These are phyloP conservation scores for Gossypium lobatum DNA, from an alignment of 441 rosid species.

Conservation along the genomic window DNA sequence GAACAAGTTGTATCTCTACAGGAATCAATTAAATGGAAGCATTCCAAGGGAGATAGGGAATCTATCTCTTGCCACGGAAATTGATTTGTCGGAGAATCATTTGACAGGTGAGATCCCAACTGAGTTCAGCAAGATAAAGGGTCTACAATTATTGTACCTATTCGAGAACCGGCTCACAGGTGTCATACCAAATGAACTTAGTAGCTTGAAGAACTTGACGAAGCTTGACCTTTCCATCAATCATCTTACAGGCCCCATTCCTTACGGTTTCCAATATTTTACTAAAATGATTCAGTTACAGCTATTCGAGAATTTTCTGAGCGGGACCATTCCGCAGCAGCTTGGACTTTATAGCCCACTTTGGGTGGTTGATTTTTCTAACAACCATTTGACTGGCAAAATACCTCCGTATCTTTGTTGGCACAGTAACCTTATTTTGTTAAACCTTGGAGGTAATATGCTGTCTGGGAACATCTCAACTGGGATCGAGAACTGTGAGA, in stretches of 20 bases:
- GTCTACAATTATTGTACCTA: slow-evolving; percentile 55
- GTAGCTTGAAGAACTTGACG: slow-evolving; percentile 59
- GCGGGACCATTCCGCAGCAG: slow-evolving; percentile 63
- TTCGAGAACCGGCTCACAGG: slow-evolving; percentile 86
- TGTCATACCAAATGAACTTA: slow-evolving; percentile 67
- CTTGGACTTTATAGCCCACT: slow-evolving; percentile 73
- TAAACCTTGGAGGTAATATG: slow-evolving; percentile 68
- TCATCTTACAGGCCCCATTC: slow-evolving; percentile 70
- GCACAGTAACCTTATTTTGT: slow-evolving; percentile 53
- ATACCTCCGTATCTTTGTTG: slow-evolving; percentile 77
- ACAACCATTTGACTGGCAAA: slow-evolving; percentile 64
- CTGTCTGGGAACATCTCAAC: slow-evolving; percentile 67
- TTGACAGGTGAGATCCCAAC: slow-evolving; percentile 68
- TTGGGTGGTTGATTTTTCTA: slow-evolving; percentile 84
- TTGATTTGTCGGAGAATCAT: slow-evolving; percentile 84
- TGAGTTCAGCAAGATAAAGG: slow-evolving; percentile 64
- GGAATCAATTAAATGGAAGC: slow-evolving; percentile 79
- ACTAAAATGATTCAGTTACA: slow-evolving; percentile 64
- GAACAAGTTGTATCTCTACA: slow-evolving; percentile 69
- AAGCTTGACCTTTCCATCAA: slow-evolving; percentile 93
- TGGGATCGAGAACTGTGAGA: slow-evolving; percentile 54
- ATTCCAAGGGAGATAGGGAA: slow-evolving; percentile 82
- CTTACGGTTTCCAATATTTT: slow-evolving; percentile 64
- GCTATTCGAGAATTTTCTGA: slow-evolving; percentile 71
- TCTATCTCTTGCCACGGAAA: slow-evolving; percentile 56